Conservation (phyloP, 495 filamentous ascomycete genomes). For the Xylaria acuta region DNA sequence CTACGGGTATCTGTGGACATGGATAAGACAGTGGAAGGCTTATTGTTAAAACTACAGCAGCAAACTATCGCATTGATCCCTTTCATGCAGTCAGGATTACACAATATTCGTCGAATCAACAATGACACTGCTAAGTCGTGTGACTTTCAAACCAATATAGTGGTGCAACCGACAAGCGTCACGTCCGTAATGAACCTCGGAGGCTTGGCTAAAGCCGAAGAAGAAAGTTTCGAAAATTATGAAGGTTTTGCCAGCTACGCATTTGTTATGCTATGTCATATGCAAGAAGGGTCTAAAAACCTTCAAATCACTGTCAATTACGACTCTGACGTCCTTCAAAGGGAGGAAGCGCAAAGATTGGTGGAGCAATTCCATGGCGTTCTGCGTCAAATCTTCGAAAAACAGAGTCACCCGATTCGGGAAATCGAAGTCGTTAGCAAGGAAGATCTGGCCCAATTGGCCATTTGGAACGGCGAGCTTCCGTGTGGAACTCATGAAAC, state of each 20-base stretch:
- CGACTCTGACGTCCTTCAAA: not conserved
- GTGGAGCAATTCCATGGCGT: constrained; percentile 6
- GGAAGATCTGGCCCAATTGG: not conserved
- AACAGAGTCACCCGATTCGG: not conserved
- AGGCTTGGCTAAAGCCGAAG: no score
- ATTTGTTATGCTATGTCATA: not conserved
- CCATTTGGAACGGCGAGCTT: not conserved
- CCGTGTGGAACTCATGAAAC: not conserved
- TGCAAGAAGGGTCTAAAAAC: not conserved
- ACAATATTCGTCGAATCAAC: not conserved
- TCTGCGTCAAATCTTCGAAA: not conserved
- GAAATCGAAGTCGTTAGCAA: constrained; percentile 1
- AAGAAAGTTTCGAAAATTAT: not conserved
- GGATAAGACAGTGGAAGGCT: not conserved
- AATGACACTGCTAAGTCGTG: not conserved
- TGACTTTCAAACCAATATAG: constrained; percentile 5
- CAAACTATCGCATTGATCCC: not conserved
- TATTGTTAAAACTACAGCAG: not conserved
- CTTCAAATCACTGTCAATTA: not conserved
- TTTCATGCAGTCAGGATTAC: not conserved
- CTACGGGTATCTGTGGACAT: constrained; percentile 41
- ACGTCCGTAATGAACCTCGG: no score
- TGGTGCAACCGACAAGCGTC: constrained; percentile 24
- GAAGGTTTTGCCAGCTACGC: constrained; percentile 15
- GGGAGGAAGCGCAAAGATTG: not conserved